These are phyloP conservation scores for Suillus discolor DNA, from an alignment of 768 basidiomycete species.

Conservation along the genomic window DNA sequence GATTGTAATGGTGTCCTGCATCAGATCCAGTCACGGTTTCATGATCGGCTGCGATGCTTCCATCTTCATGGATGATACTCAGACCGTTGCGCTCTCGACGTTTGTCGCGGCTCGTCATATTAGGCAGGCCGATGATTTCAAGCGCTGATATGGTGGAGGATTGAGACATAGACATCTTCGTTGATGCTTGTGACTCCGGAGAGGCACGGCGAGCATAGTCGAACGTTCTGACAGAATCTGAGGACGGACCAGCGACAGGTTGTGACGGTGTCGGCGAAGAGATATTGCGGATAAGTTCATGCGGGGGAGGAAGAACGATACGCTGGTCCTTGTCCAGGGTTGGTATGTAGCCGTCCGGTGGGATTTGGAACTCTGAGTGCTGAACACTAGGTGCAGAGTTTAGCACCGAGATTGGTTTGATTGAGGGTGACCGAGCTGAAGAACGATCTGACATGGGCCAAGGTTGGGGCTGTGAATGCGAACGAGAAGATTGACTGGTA, in stretches of 20 bases:
- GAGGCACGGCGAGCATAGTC: conserved; percentile 31
- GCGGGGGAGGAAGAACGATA: conserved; percentile 53
- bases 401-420: conserved; percentile 22
- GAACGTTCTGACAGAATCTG: conserved; percentile 20
- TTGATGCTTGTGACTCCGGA: conserved; percentile 32
- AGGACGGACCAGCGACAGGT: conserved; percentile 18
- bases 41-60: conserved; percentile 26
- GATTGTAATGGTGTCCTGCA: conserved; percentile 12
- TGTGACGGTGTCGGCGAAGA: conserved; percentile 33
- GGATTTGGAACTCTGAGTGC: conserved; percentile 31
- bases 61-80: conserved; percentile 36
- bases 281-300: conserved; percentile 40
- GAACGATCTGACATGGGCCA: conserved; percentile 19
- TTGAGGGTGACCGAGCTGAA: conserved; percentile 13
- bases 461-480: conserved; percentile 17
- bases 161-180: conserved; percentile 25
- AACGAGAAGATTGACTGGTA: conserved; percentile 20
- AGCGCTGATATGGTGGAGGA: conserved; percentile 36
- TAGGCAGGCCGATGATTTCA: conserved; percentile 32
- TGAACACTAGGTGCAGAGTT: conserved; percentile 20
- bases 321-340: conserved; percentile 38
- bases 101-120: conserved; percentile 7
- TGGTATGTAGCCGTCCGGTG: conserved; percentile 55
- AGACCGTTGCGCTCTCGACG: conserved; percentile 28
- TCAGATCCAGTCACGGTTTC: conserved; percentile 25